Percentiles rank a stretch among this genome's conserved stretches.
phyloP scores from a whole-genome alignment of 2,329 filamentous ascomycete genomes.

The Gaeumannomyces sp. region DNA sequence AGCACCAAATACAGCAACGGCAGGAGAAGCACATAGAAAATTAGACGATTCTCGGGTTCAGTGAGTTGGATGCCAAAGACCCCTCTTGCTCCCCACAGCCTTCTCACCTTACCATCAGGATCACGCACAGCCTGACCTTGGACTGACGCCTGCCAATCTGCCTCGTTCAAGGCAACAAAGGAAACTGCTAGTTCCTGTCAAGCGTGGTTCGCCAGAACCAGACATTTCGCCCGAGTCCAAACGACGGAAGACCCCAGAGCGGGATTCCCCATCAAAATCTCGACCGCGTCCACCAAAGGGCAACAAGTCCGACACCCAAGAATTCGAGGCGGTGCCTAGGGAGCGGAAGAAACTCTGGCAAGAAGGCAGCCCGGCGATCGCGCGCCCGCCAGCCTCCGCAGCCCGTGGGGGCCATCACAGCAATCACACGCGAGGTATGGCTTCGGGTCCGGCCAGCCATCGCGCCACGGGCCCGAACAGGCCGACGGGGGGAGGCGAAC shows the following conservation, averaged over 20 bases:
- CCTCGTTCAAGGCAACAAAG: not conserved
- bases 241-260: not conserved
- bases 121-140: too few relatives aligned
- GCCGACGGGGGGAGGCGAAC: not conserved
- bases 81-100: too few relatives aligned
- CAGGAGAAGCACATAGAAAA: too few relatives aligned
- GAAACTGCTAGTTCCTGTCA: not conserved
- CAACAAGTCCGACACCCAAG: not conserved
- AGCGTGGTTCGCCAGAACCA: not conserved
- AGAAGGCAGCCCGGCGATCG: not conserved
- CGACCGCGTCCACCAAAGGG: not conserved
- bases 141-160: not conserved
- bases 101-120: too few relatives aligned
- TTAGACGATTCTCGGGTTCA: too few relatives aligned
- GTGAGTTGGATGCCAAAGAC: too few relatives aligned
- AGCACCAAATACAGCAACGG: too few relatives aligned
- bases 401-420: not conserved
- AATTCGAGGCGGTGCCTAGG: not conserved
- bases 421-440: not conserved
- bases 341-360: not conserved
- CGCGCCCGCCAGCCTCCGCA: not conserved
- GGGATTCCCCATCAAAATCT: not conserved
- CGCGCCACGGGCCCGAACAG: not conserved
- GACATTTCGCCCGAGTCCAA: not conserved
- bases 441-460: not conserved